Evolutionary conservation across 345 rosid genomes (phyloP).

Genomic region (Eucalyptus marginata): DNA sequence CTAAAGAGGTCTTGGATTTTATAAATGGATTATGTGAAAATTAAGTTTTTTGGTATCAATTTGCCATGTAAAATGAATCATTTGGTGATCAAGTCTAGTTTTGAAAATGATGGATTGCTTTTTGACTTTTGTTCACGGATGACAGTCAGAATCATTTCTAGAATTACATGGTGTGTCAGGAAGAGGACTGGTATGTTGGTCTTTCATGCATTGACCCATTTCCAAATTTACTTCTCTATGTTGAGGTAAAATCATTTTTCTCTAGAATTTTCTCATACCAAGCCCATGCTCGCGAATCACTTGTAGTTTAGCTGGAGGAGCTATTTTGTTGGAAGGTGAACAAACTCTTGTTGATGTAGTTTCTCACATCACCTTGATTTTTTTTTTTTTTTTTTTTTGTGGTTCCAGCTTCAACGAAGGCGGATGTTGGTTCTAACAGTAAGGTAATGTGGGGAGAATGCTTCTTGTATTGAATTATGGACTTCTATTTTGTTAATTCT

Average conservation of each 20-base stretch:
- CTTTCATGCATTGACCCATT: neutral
- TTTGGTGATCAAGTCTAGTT: neutral
- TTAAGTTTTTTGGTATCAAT: neutral
- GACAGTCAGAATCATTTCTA: neutral
- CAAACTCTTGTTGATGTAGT: neutral
- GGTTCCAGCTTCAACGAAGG: constrained; percentile 33
- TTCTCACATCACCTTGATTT: neutral
- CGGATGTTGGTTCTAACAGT: constrained; percentile 17
- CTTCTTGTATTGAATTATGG: neutral
- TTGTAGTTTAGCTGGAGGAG: neutral
- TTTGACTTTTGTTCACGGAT: neutral
- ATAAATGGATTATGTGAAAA: neutral
- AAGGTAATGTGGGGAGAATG: constrained; percentile 30
- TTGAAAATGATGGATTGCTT: neutral
- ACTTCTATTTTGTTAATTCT: neutral
- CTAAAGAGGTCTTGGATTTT: neutral
- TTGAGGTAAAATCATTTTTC: neutral
- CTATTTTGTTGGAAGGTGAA: neutral
- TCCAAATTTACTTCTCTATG: neutral
- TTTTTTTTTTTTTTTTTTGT: neutral
- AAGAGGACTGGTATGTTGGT: neutral
- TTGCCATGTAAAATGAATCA: neutral
- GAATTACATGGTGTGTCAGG: neutral
- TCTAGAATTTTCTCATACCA: neutral
- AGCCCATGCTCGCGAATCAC: neutral